These are phyloP conservation scores for Zygoascus sp. DNA, from an alignment of 1,139 yeast genomes.

Conservation along the genomic window DNA sequence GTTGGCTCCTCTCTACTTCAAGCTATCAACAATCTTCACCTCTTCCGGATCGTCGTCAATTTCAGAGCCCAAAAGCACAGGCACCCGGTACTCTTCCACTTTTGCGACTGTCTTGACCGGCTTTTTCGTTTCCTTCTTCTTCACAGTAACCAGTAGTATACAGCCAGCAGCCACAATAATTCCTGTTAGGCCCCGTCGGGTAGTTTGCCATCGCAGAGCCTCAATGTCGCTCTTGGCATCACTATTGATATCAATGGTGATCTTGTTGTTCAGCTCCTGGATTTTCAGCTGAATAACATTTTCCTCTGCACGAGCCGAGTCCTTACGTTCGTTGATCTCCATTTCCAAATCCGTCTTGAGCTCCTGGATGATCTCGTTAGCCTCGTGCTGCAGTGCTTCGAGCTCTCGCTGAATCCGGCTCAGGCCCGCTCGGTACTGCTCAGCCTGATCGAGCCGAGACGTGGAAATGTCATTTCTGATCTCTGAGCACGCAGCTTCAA, in stretches of 20 bases:
- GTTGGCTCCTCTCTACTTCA: slow-evolving; percentile 12
- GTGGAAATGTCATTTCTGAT: slow-evolving; percentile 73
- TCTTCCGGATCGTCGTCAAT: slow-evolving; percentile 27
- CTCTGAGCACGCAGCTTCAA: slow-evolving; percentile 92
- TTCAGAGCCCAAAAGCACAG: slow-evolving; percentile 28
- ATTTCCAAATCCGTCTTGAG: slow-evolving; percentile 73
- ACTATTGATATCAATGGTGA: slow-evolving; percentile 75
- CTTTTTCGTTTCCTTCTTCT: slow-evolving; percentile 34
- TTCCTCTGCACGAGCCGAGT: slow-evolving; percentile 75
- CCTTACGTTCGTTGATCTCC: slow-evolving; percentile 80
- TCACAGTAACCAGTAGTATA: slow-evolving; percentile 48
- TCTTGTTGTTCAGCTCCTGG: slow-evolving; percentile 82
- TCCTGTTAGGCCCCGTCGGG: slow-evolving; percentile 76
- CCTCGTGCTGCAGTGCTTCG: slow-evolving; percentile 72
- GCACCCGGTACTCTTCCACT: slow-evolving; percentile 30
- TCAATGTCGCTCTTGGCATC: slow-evolving; percentile 85
- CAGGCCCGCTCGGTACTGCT: slow-evolving; percentile 62
- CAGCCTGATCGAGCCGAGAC: slow-evolving; percentile 65
- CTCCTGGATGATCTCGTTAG: slow-evolving; percentile 64
- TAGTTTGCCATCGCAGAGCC: slow-evolving; percentile 86
- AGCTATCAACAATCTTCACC: slow-evolving; percentile 27
- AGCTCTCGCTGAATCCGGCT: slow-evolving; percentile 65
- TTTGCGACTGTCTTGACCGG: slow-evolving; percentile 29
- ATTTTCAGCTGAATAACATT: slow-evolving; percentile 64
- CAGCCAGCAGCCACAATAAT: slow-evolving; percentile 47